These are phyloP conservation scores for Grosmannia clavigera DNA, from an alignment of 2,329 filamentous ascomycete genomes.

Conservation along the genomic window DNA sequence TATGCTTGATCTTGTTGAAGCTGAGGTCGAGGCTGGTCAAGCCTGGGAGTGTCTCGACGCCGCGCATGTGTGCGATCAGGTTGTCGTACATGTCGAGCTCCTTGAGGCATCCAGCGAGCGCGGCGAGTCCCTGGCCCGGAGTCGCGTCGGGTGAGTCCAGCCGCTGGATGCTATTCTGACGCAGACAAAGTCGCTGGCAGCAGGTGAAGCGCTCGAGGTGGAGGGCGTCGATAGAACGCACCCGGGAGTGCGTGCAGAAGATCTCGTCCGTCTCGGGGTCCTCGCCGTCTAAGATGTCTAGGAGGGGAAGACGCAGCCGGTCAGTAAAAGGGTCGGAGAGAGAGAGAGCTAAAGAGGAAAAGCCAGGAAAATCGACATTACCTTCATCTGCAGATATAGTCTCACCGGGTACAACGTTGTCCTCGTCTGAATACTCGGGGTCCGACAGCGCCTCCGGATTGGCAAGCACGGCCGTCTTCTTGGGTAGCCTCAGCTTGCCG, in stretches of 20 bases:
- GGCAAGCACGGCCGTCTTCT: slow-evolving; percentile 44
- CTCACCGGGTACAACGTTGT: slow-evolving; percentile 57
- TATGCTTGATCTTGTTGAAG: slow-evolving; percentile 99
- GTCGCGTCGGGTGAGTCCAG: slow-evolving; percentile 38
- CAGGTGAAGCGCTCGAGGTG: slow-evolving; percentile 73
- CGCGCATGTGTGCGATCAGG: slow-evolving; percentile 73
- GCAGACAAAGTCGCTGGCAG: slow-evolving; percentile 68
- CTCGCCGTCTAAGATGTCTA: slow-evolving; percentile 50
- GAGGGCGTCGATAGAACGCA: slow-evolving; percentile 65
- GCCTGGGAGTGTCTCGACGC: slow-evolving; percentile 63
- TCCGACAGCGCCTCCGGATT: slow-evolving; percentile 79
- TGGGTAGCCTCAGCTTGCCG: slow-evolving; percentile 66
- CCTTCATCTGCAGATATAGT: slow-evolving; percentile 74
- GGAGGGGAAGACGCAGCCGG: neutral
- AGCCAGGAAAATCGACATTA: slow-evolving; percentile 21
- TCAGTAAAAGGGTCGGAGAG: too few species aligned
- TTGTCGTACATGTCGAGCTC: slow-evolving; percentile 98
- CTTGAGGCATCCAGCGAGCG: slow-evolving; percentile 52
- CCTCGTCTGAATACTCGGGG: slow-evolving; percentile 68
- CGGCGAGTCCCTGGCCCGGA: slow-evolving; percentile 41
- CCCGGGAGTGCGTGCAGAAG: slow-evolving; percentile 76
- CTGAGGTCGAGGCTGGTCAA: slow-evolving; percentile 77
- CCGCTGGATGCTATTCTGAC: slow-evolving; percentile 77
- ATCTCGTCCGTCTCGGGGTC: slow-evolving; percentile 60
- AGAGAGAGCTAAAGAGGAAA: neutral